A percentile compares a stretch with the other conserved stretches of the same genome.
These are phyloP conservation scores for Cocos nucifera DNA, from an alignment of 176 grass and related monocot genomes.

Conservation along the genomic window DNA sequence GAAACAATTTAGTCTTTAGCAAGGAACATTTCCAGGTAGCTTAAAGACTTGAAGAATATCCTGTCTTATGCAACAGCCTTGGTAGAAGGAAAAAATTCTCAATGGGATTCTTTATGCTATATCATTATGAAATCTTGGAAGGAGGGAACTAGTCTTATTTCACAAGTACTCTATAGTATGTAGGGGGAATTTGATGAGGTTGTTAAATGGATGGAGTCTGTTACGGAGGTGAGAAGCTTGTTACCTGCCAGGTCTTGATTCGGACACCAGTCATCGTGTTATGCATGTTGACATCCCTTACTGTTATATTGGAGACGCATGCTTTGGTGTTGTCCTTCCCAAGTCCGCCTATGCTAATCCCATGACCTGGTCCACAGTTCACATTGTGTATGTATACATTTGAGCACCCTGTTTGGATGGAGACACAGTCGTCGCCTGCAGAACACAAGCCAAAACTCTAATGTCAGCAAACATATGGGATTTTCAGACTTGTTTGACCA, in stretches of 20 bases:
- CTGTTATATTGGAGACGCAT: slow-evolving; percentile 94
- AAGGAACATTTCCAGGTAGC: too few species aligned
- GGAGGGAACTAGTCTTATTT: too few species aligned
- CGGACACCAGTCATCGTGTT: slow-evolving; percentile 90
- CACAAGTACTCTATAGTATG: too few species aligned
- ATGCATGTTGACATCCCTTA: slow-evolving; percentile 82
- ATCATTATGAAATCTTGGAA: too few species aligned
- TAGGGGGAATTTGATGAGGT: too few species aligned
- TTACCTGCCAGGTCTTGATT: slow-evolving; percentile 99
- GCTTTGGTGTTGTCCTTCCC: slow-evolving; percentile 93
- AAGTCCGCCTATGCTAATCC: slow-evolving; percentile 96
- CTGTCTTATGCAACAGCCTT: too few species aligned
- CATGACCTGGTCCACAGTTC: slow-evolving; percentile 95
- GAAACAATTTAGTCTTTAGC: neutral
- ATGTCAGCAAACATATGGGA: neutral
- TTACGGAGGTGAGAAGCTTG: too few species aligned
- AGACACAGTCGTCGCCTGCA: slow-evolving; percentile 85
- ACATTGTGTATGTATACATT: slow-evolving; percentile 89
- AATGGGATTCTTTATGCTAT: too few species aligned
- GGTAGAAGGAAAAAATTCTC: too few species aligned
- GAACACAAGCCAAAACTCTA: slow-evolving; percentile 23
- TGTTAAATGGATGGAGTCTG: too few species aligned
- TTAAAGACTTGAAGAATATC: too few species aligned
- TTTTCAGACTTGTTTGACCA: too few species aligned
- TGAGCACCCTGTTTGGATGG: slow-evolving; percentile 95